A percentile compares a stretch with the other conserved stretches of the same genome.
These are phyloP conservation scores for Trichosanthes cucumerina DNA, from an alignment of 306 rosid species.

Conservation along the genomic window DNA sequence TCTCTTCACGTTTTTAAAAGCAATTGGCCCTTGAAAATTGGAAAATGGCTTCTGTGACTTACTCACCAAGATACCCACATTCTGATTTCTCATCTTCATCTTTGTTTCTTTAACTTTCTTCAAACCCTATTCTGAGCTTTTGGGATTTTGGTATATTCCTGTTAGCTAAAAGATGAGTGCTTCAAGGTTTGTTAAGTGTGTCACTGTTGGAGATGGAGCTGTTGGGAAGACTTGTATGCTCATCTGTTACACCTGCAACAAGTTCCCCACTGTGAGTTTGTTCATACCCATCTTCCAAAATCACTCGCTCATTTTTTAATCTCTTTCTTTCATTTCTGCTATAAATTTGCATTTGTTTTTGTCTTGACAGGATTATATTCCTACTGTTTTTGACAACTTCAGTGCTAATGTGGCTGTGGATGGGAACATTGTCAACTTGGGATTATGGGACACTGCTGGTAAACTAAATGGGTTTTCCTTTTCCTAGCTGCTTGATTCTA, in stretches of 20 bases:
- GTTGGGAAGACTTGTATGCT: slow-evolving; percentile 99
- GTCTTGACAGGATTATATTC: slow-evolving; percentile 68
- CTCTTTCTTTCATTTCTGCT: slow-evolving; percentile 8
- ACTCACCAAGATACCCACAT: slow-evolving; percentile 16
- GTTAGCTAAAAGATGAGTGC: slow-evolving; percentile 52
- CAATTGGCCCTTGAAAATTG: slow-evolving; percentile 29
- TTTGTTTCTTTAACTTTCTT: not conserved
- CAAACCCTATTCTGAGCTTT: not conserved
- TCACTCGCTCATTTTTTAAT: slow-evolving; percentile 3
- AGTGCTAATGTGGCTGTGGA: slow-evolving; percentile 97
- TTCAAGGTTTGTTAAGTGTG: slow-evolving; percentile 96
- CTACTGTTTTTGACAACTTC: slow-evolving; percentile 92
- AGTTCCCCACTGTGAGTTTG: slow-evolving; percentile 75
- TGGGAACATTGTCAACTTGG: slow-evolving; percentile 84
- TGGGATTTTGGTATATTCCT: not conserved
- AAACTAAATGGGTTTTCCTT: slow-evolving; percentile 10
- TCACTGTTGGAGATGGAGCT: slow-evolving; percentile 98
- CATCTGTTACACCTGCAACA: slow-evolving; percentile 95
- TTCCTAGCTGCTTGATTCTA: not conserved
- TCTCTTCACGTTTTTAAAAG: not conserved
- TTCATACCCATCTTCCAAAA: slow-evolving; percentile 7
- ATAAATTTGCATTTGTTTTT: not conserved
- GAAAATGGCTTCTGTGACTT: slow-evolving; percentile 14
- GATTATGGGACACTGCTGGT: slow-evolving; percentile 99
- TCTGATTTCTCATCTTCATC: slow-evolving; percentile 12